Base-by-base conservation (phyloP, 148 eudicot genomes). In the Spergularia marina region DNA sequence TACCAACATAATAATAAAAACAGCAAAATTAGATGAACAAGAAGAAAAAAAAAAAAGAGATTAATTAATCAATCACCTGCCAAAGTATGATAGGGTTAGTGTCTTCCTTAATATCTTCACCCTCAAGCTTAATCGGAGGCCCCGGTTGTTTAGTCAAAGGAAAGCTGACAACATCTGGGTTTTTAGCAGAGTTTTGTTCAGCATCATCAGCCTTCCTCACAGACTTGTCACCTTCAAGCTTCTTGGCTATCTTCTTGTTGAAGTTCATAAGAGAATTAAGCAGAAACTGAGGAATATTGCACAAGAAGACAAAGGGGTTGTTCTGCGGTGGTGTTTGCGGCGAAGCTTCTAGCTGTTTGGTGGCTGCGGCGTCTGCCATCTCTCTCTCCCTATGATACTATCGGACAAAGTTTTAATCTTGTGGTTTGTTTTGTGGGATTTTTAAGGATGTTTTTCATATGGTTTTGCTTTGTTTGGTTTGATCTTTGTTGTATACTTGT, bases 21-120 rank as follows among this genome's bases (percentile, higher is more conserved):
- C 30, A 30, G 1, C 2, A 30, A 30, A 30, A 30, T 2, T 30
- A 30, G 36, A 30, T 30, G 17, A 23, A 17, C 2, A 4, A 15
- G 10, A 1, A 25, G 7, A 6, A 2, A 18, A 68, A 15, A 5
- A 18, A 2, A 1, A 49, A 6, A 58, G 49, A 68, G 11, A 23
- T 52, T 1, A 76, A 63, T 30, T 30, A 11, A 41, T 40, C 1
- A 70, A 69, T 61, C 20, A 83, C 85, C 85, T 83, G 85, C 85
- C 84, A 84, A 56, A 81, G 84, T 20, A 81, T 56, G 13, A 81
- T 20, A 75, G 83, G 86, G 49, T 83, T 80, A 66, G 86, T 80
- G 51, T 72, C 77, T 49, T 80, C 51, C 34, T 77, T 71, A 70
- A 78, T 73, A 49, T 77, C 83, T 21, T 83, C 81, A 57, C 11